phyloP scores from a whole-genome alignment of 768 basidiomycete species.

The Tephrocybe sp. region DNA sequence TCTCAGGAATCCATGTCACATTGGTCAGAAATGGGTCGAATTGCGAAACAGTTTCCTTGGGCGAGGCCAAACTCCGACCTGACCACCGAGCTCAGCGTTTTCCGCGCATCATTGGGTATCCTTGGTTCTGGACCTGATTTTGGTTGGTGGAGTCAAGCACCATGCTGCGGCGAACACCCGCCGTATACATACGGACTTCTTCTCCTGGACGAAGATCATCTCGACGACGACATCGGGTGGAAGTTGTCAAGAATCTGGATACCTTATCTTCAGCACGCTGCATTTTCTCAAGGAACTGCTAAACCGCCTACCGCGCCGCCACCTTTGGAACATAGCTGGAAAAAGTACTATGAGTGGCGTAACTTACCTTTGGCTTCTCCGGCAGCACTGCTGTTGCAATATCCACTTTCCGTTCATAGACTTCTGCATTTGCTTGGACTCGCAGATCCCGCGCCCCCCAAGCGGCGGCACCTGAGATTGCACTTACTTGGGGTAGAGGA shows the following conservation, averaged over 20 bases:
- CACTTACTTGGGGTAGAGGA: conserved; percentile 39
- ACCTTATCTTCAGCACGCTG: conserved; percentile 32
- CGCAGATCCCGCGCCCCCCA: conserved; percentile 20
- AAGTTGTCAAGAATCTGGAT: conserved; percentile 29
- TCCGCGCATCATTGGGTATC: conserved; percentile 19
- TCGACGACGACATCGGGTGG: conserved; percentile 34
- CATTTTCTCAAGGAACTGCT: conserved; percentile 23
- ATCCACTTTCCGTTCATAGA: conserved; percentile 38
- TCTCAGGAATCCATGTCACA: neutral
- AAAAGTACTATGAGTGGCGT: conserved; percentile 45
- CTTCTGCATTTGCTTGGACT: conserved; percentile 33
- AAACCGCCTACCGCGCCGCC: conserved; percentile 24
- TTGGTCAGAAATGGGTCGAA: conserved; percentile 15
- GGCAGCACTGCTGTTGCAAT: conserved; percentile 42
- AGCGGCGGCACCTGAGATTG: conserved; percentile 28
- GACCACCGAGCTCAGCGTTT: conserved; percentile 11
- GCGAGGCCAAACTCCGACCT: conserved; percentile 13
- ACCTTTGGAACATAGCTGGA: conserved; percentile 34
- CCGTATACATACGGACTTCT: conserved; percentile 30
- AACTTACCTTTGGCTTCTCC: conserved; percentile 40
- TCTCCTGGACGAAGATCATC: conserved; percentile 27
- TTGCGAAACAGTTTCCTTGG: conserved; percentile 25
- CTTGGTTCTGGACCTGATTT: conserved; percentile 33
- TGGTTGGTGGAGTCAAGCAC: conserved; percentile 37
- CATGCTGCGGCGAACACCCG: conserved; percentile 13